A percentile compares a stretch with the other conserved stretches of the same genome.
These are phyloP conservation scores for Gossypium raimondii DNA, from an alignment of 345 rosid genomes.

Conservation along the genomic window DNA sequence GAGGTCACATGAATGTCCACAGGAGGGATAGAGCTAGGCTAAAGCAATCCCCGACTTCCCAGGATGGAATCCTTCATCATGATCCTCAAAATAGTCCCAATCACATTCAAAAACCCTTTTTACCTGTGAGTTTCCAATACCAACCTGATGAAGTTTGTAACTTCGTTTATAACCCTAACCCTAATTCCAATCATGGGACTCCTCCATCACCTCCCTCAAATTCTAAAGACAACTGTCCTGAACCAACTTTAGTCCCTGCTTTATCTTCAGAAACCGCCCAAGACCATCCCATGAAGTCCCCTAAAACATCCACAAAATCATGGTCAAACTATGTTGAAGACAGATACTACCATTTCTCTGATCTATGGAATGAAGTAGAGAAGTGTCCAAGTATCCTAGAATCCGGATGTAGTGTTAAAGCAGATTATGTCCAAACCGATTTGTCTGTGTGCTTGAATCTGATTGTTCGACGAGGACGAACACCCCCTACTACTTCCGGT, in stretches of 20 bases:
- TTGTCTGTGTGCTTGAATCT: conserved; percentile 62
- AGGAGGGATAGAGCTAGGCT: conserved; percentile 88
- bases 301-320: conserved; percentile 31
- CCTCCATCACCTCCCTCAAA: conserved; percentile 26
- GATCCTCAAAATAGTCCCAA: conserved; percentile 16
- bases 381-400: conserved; percentile 29
- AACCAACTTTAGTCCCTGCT: conserved; percentile 12
- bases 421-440: conserved; percentile 42
- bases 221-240: conserved; percentile 29
- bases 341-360: conserved; percentile 22
- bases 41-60: conserved; percentile 47
- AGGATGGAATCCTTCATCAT: conserved; percentile 28
- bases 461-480: conserved; percentile 36
- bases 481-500: conserved; percentile 28
- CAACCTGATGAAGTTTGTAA: conserved; percentile 40
- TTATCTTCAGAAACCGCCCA: background rate
- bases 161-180: conserved; percentile 57
- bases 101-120: conserved; percentile 25
- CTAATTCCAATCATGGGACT: conserved; percentile 33
- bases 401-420: conserved; percentile 29
- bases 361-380: conserved; percentile 32
- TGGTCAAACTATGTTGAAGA: conserved; percentile 25
- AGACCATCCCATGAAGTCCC: conserved; percentile 24
- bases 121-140: conserved; percentile 34
- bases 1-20: conserved; percentile 78